Conservation (phyloP, 2,329 filamentous ascomycete species). For the Akanthomyces uredinophilus region DNA sequence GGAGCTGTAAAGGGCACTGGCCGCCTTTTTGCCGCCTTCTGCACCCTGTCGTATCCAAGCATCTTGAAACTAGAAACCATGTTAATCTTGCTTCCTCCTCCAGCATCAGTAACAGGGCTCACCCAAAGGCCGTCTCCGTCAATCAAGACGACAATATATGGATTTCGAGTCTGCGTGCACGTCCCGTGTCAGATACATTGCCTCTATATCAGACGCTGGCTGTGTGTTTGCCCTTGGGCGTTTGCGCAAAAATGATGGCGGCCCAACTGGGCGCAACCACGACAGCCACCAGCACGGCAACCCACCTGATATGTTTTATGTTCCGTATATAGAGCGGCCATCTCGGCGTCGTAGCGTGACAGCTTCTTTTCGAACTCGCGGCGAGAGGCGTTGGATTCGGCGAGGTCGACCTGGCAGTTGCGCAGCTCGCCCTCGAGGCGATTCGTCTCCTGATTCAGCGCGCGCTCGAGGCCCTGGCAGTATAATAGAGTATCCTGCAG, state of each 20-base stretch:
- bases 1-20: slow-evolving; percentile 43
- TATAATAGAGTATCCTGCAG: slow-evolving; percentile 44
- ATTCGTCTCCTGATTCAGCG: slow-evolving; percentile 39
- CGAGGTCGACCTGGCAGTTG: slow-evolving; percentile 45
- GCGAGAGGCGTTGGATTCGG: slow-evolving; percentile 42
- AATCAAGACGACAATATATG: slow-evolving; percentile 56
- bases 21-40: slow-evolving; percentile 50
- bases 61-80: slow-evolving; percentile 48
- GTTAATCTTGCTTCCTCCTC: background rate
- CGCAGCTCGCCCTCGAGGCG: slow-evolving; percentile 36
- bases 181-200: slow-evolving; percentile 4
- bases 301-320: slow-evolving; percentile 43
- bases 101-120: slow-evolving; percentile 12
- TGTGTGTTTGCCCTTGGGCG: background rate
- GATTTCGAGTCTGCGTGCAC: slow-evolving; percentile 43
- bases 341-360: slow-evolving; percentile 32
- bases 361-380: slow-evolving; percentile 47
- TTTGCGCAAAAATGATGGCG: background rate
- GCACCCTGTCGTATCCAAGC: slow-evolving; percentile 48
- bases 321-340: slow-evolving; percentile 32
- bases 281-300: background rate
- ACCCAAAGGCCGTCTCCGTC: slow-evolving; percentile 61
- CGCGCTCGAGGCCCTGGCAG: slow-evolving; percentile 39
- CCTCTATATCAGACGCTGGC: background rate
- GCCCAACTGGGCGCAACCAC: background rate